Evolutionary conservation across 129 eudicot genomes (phyloP).

Genomic region (sunflower (Helianthus annuus)): HanXRQr2.0-SUNRISE NC_035442.2:6179005-6179504

Average conservation of each 20-base stretch:
- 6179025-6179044: too few species aligned
- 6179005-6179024: background rate
- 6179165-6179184: conserved; percentile 57
- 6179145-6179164: conserved; percentile 64
- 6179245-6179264: background rate
- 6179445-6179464: background rate
- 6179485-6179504: background rate
- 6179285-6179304: background rate
- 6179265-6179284: background rate
- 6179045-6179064: background rate
- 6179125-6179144: conserved; percentile 66
- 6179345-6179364: conserved; percentile 24
- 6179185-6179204: conserved; percentile 24
- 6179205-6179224: conserved; percentile 60
- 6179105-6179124: conserved; percentile 66
- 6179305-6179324: background rate
- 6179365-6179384: conserved; percentile 65
- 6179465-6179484: background rate
- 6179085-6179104: conserved; percentile 39
- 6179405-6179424: conserved; percentile 91
- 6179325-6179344: conserved; percentile 1
- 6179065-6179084: background rate
- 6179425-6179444: background rate
- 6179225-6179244: conserved; percentile 38
- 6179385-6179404: conserved; percentile 69